Conservation (phyloP, 1,284 basidiomycete genomes). For the Volvariella volvacea region DNA sequence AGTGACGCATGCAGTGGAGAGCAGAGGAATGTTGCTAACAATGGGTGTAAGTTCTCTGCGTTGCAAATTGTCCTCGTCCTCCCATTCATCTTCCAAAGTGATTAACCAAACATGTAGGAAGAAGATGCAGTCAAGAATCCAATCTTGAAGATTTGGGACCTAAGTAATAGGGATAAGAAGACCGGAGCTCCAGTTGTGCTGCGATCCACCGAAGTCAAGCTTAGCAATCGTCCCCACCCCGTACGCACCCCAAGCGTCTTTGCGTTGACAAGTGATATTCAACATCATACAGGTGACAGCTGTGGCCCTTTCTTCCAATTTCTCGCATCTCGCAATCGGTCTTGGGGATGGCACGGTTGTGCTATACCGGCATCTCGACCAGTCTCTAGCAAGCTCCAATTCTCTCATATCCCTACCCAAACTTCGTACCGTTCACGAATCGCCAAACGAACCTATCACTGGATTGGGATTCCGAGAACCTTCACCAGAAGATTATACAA, state of each 20-base stretch:
- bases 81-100: constrained; percentile 8
- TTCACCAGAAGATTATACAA: no score
- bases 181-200: constrained; percentile 62
- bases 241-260: constrained; percentile 37
- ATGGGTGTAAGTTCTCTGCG: constrained; percentile 62
- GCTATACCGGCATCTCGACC: constrained; percentile 85
- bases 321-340: constrained; percentile 86
- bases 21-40: constrained; percentile 73
- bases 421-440: constrained; percentile 73
- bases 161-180: constrained; percentile 72
- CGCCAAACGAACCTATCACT: constrained; percentile 81
- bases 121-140: constrained; percentile 72
- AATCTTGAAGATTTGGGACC: constrained; percentile 86
- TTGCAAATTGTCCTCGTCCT: background rate
- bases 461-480: constrained; percentile 84
- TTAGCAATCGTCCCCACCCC: constrained; percentile 74
- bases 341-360: constrained; percentile 94
- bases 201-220: constrained; percentile 74
- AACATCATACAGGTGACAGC: constrained; percentile 59
- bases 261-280: background rate
- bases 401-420: constrained; percentile 75
- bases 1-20: constrained; percentile 82
- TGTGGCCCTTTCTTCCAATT: constrained; percentile 72
- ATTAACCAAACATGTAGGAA: constrained; percentile 43
- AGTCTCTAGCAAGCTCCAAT: constrained; percentile 67